Base-by-base conservation (phyloP, 495 filamentous ascomycete species). In the Friedmanniomyces simplex region DNA sequence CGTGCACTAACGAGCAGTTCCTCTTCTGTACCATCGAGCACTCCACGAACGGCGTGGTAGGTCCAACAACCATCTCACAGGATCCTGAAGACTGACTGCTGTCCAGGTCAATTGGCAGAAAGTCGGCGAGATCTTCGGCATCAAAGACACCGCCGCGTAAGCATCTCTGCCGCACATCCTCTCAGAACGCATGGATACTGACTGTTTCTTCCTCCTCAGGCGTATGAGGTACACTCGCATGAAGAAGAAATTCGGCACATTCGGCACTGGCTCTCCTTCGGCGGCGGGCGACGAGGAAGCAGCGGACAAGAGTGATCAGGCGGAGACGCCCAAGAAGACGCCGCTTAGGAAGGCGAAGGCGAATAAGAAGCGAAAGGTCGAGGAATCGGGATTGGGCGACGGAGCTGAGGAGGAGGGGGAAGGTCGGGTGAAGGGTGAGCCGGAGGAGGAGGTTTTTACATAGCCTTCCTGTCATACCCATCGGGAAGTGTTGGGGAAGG, bases 101-200 rank as follows among this genome's bases (percentile, higher is more conserved):
- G 12, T 12, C n/a, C 57, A 86, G 82, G 72, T 84, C 13, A 76
- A 87, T 61, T 87, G 83, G 62, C 66, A 58, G 14, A 72, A 75
- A 50, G 84, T 88, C 36, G 80, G 81, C 16, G 68, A 77, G 26
- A 82, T 86, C 66, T 80, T 81, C 25, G 66, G 68, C 25, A 84
- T 87, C 52, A 73, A 83, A 11, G 73, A 64, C 66, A 83, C 82
- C 21, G 84, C 84, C 5, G 83, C 84, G 84, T 87, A 76, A 74
- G 84, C 77, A 32, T n/a, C 22, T n/a, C 10, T 54, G 8, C 50
- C 20, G 12, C 25, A 21, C 26, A 22, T 20, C 22, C 12, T 34
- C 52, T 37, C 32, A 53, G 46, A 14, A n/a, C n/a, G 51, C 26
- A 36, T 26, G 46, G 57, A 46, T 6, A 24, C 18, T 49, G 46